Evolutionary conservation across 164 flowering plant species (phyloP).

Genomic region (Liquidambar formosana): DNA sequence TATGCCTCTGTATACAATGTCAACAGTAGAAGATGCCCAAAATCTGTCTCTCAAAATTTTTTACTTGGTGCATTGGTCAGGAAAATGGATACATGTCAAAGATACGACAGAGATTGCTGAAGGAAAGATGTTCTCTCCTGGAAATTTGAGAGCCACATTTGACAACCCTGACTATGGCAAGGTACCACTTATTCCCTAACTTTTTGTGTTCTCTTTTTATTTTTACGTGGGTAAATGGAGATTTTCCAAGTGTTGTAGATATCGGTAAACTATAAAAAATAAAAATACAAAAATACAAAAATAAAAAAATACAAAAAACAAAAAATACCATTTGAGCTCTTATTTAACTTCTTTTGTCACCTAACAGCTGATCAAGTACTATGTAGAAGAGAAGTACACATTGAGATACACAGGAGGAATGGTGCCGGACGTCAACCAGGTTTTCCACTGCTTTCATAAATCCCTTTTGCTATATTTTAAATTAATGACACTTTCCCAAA

Average conservation of each 20-base stretch:
- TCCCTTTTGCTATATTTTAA: background rate
- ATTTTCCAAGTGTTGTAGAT: background rate
- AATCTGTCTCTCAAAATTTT: background rate
- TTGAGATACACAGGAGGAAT: slow-evolving; percentile 99
- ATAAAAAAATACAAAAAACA: too few species aligned
- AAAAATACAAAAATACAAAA: too few species aligned
- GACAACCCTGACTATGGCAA: slow-evolving; percentile 85
- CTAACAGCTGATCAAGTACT: slow-evolving; percentile 77
- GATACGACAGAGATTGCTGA: slow-evolving; percentile 89
- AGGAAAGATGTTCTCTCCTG: slow-evolving; percentile 96
- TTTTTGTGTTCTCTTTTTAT: background rate
- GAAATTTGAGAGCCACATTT: slow-evolving; percentile 92
- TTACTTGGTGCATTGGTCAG: slow-evolving; percentile 29
- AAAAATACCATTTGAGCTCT: too few species aligned
- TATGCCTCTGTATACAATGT: too few species aligned
- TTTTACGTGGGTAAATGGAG: background rate
- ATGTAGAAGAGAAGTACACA: slow-evolving; percentile 87
- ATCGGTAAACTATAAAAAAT: too few species aligned
- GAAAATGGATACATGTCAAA: slow-evolving; percentile 97
- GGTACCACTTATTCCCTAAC: slow-evolving; percentile 35
- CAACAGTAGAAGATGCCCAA: background rate
- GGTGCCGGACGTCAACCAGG: slow-evolving; percentile 99
- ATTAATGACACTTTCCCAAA: too few species aligned
- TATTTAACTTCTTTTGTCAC: background rate
- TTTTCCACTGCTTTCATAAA: slow-evolving; percentile 10